Evolutionary conservation across 2,329 filamentous ascomycete genomes (phyloP), one percentile per base, ranked within the genome.

Genomic region (Cladosporium oxysporum): DNA sequence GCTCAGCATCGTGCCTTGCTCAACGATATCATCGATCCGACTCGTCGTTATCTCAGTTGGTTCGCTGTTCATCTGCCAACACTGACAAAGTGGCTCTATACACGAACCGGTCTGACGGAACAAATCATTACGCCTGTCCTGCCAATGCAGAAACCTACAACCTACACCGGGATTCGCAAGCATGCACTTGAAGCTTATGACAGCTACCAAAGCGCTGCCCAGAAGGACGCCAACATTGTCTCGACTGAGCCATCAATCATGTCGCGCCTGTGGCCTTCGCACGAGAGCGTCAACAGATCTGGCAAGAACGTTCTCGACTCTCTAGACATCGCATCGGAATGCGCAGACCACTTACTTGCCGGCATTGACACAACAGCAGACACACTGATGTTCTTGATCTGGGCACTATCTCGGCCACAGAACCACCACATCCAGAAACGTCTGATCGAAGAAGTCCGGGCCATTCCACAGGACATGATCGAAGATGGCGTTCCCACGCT

Each of bases 331-430:
- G 84, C 84, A 0, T 83, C 83, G 0, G 84, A 86, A 71, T 80
- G 78, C 14, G 83, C 83, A 0, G 84, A 86, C 63, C 84, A 86
- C 66, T 77, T 86, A 14, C 75, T 83, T 0, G 84, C 83, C 0
- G 84, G 83, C 0, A 83, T 85, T 11, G 82, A 85, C 65, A 86
- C 84, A 0, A 85, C 83, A 0, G 82, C 81, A 28, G 83, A 86
- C 59, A 83, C 83, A 0, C 66, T 84, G 1, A 84, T 84, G 79
- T 85, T 83, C 66, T 71, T 81, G 0, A 74, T 85, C 16, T 85
- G 82, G 81, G 74, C 79, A 0, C 76, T 86, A 0, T 85, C 84
- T 0, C 75, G 77, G 1, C 80, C 79, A 0, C 75, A 79, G 35
- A 78, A 84, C 59, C 62, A 69, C 5, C 64, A 67, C 8, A 80